phyloP scores from a whole-genome alignment of 164 flowering plant genomes.

The Macadamia integrifolia region DNA sequence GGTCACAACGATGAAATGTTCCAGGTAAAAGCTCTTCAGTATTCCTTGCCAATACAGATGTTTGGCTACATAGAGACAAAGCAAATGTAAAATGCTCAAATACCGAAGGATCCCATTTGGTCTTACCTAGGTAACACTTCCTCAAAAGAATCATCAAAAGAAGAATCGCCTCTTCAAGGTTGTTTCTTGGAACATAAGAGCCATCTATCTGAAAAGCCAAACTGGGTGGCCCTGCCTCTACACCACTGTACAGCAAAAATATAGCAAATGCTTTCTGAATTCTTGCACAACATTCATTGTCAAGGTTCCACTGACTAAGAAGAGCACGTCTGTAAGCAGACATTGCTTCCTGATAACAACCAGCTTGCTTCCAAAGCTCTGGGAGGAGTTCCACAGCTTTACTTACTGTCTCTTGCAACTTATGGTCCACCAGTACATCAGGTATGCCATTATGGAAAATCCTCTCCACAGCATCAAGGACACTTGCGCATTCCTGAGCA shows the following conservation, averaged over 20 bases:
- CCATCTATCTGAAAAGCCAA: constrained; percentile 67
- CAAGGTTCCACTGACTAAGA: constrained; percentile 86
- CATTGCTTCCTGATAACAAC: constrained; percentile 62
- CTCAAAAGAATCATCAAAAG: constrained; percentile 79
- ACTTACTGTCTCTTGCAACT: constrained; percentile 85
- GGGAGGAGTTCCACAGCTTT: constrained; percentile 94
- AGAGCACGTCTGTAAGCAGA: constrained; percentile 83
- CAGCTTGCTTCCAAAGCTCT: constrained; percentile 86
- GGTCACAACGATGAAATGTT: constrained; percentile 55
- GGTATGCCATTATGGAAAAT: constrained; percentile 72
- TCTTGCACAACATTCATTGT: constrained; percentile 68
- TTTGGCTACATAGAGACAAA: constrained; percentile 67
- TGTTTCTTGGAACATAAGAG: constrained; percentile 76
- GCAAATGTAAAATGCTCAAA: constrained; percentile 87
- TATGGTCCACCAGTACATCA: constrained; percentile 56
- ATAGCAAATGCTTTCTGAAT: constrained; percentile 85
- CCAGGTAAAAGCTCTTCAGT: constrained; percentile 88
- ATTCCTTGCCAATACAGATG: constrained; percentile 65
- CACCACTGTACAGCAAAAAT: constrained; percentile 78
- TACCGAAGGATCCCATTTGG: constrained; percentile 79
- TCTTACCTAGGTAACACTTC: constrained; percentile 57
- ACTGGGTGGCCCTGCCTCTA: constrained; percentile 81
- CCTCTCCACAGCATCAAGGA: constrained; percentile 89
- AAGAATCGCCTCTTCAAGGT: constrained; percentile 86
- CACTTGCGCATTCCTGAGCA: constrained; percentile 78